phyloP scores from a whole-genome alignment of 768 basidiomycete genomes.

The Coprinopsis cinerea region DNA sequence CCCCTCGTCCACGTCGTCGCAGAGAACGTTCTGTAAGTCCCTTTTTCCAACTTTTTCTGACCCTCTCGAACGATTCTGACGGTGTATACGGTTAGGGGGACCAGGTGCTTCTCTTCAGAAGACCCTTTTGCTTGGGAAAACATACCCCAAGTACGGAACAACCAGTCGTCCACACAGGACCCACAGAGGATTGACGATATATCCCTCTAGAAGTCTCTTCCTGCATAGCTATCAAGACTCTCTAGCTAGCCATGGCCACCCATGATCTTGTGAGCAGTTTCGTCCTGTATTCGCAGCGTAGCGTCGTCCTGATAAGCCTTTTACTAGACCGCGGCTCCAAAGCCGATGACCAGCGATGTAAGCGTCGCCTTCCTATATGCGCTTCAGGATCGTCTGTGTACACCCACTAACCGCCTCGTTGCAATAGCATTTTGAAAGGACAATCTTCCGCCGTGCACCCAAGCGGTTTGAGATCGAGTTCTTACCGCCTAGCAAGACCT shows the following conservation, averaged over 20 bases:
- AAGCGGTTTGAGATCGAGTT: slow-evolving; percentile 53
- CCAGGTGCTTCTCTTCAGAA: neutral
- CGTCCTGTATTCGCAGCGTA: neutral
- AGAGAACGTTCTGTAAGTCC: neutral
- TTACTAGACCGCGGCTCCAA: neutral
- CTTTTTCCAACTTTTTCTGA: neutral
- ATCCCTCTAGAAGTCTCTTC: neutral
- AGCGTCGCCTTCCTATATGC: neutral
- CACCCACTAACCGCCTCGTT: slow-evolving; percentile 2
- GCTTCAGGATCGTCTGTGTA: neutral
- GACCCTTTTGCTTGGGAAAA: neutral
- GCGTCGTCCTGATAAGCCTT: neutral
- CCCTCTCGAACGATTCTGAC: neutral
- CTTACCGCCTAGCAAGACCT: slow-evolving; percentile 52
- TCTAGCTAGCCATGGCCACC: neutral
- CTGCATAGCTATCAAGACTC: neutral
- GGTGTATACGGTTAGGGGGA: neutral
- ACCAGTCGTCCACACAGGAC: neutral
- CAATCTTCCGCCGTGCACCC: slow-evolving; percentile 55
- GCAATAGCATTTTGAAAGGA: slow-evolving; percentile 52
- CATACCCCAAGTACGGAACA: neutral
- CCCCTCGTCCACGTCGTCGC: neutral
- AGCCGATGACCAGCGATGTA: slow-evolving; percentile 6
- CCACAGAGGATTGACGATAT: neutral
- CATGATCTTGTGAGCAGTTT: neutral